A percentile compares a stretch with the other conserved stretches of the same genome.
These are phyloP conservation scores for Suillus cothurnatus DNA, from an alignment of 768 basidiomycete species.

Conservation along the genomic window DNA sequence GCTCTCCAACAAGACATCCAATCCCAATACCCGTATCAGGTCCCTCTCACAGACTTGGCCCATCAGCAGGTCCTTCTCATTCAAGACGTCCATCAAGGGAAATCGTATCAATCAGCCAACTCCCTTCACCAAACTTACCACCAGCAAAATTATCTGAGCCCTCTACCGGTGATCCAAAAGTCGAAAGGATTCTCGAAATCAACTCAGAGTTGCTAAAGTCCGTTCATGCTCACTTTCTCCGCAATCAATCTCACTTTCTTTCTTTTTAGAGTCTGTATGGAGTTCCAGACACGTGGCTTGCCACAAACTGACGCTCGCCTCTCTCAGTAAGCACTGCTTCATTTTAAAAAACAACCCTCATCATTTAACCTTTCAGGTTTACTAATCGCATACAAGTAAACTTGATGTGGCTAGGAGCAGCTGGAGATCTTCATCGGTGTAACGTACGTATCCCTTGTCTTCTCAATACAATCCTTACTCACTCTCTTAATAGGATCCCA, in stretches of 20 bases:
- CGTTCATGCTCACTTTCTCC: conserved; percentile 21
- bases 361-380: conserved; percentile 47
- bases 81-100: conserved; percentile 29
- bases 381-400: conserved; percentile 66
- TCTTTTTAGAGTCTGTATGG: conserved; percentile 54
- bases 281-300: conserved; percentile 58
- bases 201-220: conserved; percentile 74
- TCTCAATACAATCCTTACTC: conserved; percentile 4
- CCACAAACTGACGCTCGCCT: conserved; percentile 49
- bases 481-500: conserved; percentile 31
- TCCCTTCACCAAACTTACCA: conserved; percentile 28
- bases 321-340: conserved; percentile 50
- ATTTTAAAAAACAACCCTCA: conserved; percentile 2
- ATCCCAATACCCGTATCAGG: conserved; percentile 21
- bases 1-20: background rate
- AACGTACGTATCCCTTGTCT: conserved; percentile 39
- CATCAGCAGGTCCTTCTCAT: conserved; percentile 26
- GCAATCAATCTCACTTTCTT: conserved; percentile 10
- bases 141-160: conserved; percentile 15
- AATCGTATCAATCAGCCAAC: conserved; percentile 30
- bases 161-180: conserved; percentile 47
- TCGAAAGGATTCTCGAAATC: conserved; percentile 61
- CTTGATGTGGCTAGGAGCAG: conserved; percentile 68
- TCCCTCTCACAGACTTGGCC: conserved; percentile 20
- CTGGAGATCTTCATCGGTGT: conserved; percentile 57